These are phyloP conservation scores for Venturia nashicola DNA, from an alignment of 2,329 filamentous ascomycete genomes.

Conservation along the genomic window DNA sequence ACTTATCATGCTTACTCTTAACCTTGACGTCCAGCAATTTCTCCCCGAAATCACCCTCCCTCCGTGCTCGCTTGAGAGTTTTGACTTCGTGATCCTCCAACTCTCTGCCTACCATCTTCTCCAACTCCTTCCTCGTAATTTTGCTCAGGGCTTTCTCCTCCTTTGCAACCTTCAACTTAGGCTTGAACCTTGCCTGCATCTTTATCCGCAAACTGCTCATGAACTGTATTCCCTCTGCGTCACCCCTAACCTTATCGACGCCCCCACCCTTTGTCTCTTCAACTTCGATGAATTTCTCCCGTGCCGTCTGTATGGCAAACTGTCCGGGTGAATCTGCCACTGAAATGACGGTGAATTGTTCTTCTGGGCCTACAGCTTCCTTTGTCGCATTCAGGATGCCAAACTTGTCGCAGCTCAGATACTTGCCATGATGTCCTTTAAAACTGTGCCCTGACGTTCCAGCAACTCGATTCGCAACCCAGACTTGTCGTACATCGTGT, in stretches of 20 bases:
- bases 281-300: constrained; percentile 58
- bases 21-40: constrained; percentile 74
- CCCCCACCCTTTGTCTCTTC: constrained; percentile 28
- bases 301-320: constrained; percentile 63
- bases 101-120: constrained; percentile 63
- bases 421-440: constrained; percentile 84
- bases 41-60: constrained; percentile 85
- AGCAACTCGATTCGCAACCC: constrained; percentile 73
- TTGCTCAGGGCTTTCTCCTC: constrained; percentile 76
- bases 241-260: constrained; percentile 58
- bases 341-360: constrained; percentile 61
- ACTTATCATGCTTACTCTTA: constrained; percentile 91
- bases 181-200: constrained; percentile 95
- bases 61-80: constrained; percentile 67
- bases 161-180: constrained; percentile 63
- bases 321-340: constrained; percentile 52
- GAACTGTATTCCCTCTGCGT: constrained; percentile 55
- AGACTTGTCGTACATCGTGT: constrained; percentile 91
- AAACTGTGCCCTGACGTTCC: constrained; percentile 75
- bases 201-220: constrained; percentile 66
- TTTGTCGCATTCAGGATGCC: constrained; percentile 65
- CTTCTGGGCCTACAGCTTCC: constrained; percentile 72
- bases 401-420: constrained; percentile 74
- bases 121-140: constrained; percentile 74
- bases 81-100: constrained; percentile 79